Conservation (phyloP, 208 protist species). For the Leishmania tropica region DNA sequence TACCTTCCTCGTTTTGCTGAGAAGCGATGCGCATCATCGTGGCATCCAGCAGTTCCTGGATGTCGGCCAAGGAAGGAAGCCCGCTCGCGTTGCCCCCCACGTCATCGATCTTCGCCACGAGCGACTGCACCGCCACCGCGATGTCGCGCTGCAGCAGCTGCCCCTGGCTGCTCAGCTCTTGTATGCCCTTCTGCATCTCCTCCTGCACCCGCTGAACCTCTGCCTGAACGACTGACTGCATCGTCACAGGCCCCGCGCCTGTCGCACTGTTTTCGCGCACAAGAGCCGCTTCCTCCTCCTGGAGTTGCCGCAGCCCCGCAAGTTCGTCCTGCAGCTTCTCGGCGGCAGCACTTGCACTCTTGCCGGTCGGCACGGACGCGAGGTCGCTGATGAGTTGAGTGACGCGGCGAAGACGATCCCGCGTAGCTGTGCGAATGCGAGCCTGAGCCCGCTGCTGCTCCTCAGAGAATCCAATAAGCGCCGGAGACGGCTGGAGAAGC, state of each 20-base stretch:
- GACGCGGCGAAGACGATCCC: conserved; percentile 18
- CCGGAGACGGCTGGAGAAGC: conserved; percentile 17
- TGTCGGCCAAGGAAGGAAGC: conserved; percentile 22
- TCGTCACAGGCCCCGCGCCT: conserved; percentile 1
- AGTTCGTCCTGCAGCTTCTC: conserved; percentile 17
- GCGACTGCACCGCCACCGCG: background rate
- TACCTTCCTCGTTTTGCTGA: conserved; percentile 10
- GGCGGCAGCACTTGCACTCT: background rate
- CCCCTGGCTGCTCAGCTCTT: background rate
- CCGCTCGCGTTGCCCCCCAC: conserved; percentile 6
- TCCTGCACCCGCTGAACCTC: conserved; percentile 22
- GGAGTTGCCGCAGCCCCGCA: conserved; percentile 10
- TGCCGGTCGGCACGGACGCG: background rate
- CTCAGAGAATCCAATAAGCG: conserved; percentile 15
- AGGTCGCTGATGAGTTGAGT: conserved; percentile 10
- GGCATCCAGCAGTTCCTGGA: conserved; percentile 32
- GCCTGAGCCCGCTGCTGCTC: conserved; percentile 20
- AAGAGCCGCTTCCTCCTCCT: conserved; percentile 25
- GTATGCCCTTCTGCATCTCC: conserved; percentile 10
- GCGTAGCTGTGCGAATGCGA: conserved; percentile 18
- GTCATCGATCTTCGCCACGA: conserved; percentile 18
- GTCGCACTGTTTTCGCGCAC: conserved; percentile 8
- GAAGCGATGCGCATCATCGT: conserved; percentile 14
- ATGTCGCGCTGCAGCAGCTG: conserved; percentile 10
- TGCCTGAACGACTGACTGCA: conserved; percentile 23